Evolutionary conservation across 2,329 filamentous ascomycete species (phyloP).

Genomic region (Aspergillus sp.): DNA sequence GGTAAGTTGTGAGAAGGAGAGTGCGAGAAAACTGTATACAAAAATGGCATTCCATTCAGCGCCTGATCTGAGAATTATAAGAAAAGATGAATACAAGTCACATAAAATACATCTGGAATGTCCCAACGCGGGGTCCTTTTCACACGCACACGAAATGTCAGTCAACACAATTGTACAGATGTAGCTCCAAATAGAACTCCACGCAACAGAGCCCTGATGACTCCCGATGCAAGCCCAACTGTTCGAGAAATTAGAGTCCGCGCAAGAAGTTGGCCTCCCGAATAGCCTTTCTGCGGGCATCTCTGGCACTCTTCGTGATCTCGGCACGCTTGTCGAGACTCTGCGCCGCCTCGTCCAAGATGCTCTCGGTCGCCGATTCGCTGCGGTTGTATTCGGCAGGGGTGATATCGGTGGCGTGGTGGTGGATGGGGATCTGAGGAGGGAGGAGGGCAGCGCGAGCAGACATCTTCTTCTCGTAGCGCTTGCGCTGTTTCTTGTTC

Average conservation of each 20-base stretch:
- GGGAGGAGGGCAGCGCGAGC: conserved; percentile 40
- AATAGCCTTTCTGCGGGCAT: conserved; percentile 47
- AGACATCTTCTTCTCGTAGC: conserved; percentile 48
- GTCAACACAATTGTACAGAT: conserved; percentile 17
- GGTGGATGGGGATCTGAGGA: conserved; percentile 44
- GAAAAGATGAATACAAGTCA: conserved; percentile 25
- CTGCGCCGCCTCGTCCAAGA: conserved; percentile 34
- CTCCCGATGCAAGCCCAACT: neutral
- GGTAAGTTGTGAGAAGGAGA: neutral
- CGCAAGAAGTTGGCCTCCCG: conserved; percentile 50
- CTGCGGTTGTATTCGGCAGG: conserved; percentile 36
- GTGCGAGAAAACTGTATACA: neutral
- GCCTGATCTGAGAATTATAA: conserved; percentile 19
- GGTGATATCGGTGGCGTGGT: conserved; percentile 47
- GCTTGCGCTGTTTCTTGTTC: conserved; percentile 49
- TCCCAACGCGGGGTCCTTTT: neutral
- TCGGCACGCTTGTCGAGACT: conserved; percentile 39
- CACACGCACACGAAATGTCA: neutral
- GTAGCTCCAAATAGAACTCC: conserved; percentile 4
- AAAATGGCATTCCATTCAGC: conserved; percentile 9
- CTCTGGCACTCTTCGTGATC: conserved; percentile 46
- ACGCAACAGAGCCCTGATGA: conserved; percentile 1
- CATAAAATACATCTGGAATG: conserved; percentile 34
- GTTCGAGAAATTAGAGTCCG: conserved; percentile 37
- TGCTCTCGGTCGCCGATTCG: conserved; percentile 19